These are phyloP conservation scores for Penicillium sp. DNA, from an alignment of 2,329 filamentous ascomycete genomes.

Conservation along the genomic window DNA sequence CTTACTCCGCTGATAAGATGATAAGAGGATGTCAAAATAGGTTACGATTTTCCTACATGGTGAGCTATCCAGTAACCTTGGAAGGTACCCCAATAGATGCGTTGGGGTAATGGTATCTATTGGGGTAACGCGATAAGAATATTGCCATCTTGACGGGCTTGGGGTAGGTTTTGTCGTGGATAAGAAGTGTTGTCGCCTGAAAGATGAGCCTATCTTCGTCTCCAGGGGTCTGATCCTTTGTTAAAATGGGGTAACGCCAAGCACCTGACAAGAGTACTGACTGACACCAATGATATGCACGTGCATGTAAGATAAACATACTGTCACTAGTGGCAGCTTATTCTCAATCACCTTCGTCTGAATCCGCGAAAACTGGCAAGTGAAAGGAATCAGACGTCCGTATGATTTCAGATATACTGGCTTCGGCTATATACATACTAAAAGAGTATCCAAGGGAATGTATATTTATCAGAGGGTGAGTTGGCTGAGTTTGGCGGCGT, in stretches of 20 bases:
- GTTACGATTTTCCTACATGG: not conserved
- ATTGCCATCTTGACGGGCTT: not conserved
- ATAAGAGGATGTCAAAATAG: not conserved
- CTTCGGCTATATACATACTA: too few species aligned
- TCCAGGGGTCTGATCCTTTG: not conserved
- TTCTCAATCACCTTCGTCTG: not conserved
- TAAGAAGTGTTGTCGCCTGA: not conserved
- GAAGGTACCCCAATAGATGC: too few species aligned
- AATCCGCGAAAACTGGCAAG: not conserved
- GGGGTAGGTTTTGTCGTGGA: not conserved
- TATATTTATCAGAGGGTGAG: too few species aligned
- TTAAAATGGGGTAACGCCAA: not conserved
- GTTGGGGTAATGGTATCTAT: not conserved
- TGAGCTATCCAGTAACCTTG: not conserved
- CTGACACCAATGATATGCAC: not conserved
- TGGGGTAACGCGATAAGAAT: not conserved
- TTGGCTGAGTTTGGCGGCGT: too few species aligned
- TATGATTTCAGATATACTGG: too few species aligned
- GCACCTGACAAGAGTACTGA: not conserved
- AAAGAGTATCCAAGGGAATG: too few species aligned
- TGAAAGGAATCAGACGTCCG: not conserved
- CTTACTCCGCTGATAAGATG: not conserved
- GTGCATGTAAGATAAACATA: not conserved
- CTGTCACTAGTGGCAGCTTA: not conserved
- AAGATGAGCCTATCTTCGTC: not conserved